Base-by-base conservation (phyloP, 2,329 filamentous ascomycete genomes). In the Trichoderma sp. region DNA sequence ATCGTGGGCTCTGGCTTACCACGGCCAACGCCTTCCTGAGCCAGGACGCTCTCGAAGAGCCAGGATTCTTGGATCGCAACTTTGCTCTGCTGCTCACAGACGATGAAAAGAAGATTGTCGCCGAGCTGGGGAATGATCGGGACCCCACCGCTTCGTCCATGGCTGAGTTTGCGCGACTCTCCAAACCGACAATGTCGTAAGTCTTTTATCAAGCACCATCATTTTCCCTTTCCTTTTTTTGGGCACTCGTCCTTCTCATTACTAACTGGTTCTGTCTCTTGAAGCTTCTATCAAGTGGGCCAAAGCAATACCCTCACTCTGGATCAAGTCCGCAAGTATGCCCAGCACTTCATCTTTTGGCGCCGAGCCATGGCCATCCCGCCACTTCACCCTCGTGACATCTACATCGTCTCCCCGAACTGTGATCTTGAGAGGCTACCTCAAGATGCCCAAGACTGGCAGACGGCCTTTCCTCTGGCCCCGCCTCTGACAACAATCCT, bases 331-430 rank as follows among this genome's bases (percentile, higher is more conserved):
- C 91, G 95, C 72, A 91, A 93, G 74, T 92, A 97, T 71, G 94
- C 94, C 11, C 92, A 93, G 69, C 96, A 98, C 81, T 91, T 99
- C 72, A 94, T 98, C 71, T 97, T 96, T 81, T 98, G 95, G 94
- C 90, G 96, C 29, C 91, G 94, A 69, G 96, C 95, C 58, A 92
- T 96, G 70, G 91, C 95, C 19, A 95, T 98, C 52, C 92, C 93
- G 5, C 96, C 96, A 0, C 87, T 99, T 6, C 94, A 97, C 76
- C 91, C 92, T 55, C 88, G 94, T 59, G 94, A 98, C 77, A 91
- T 91, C 13, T 99, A 98, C 79, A 91, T 98, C 40, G 88, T 97
- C 33, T 96, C 93, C 1, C 94, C 95, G 0, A 96, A 97, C 77
- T 94, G 93, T 71, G 91, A 97, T 75, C 87, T 94, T 74, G 83